Conservation (phyloP, 495 filamentous ascomycete genomes). For the Penicilliopsis zonata region DNA sequence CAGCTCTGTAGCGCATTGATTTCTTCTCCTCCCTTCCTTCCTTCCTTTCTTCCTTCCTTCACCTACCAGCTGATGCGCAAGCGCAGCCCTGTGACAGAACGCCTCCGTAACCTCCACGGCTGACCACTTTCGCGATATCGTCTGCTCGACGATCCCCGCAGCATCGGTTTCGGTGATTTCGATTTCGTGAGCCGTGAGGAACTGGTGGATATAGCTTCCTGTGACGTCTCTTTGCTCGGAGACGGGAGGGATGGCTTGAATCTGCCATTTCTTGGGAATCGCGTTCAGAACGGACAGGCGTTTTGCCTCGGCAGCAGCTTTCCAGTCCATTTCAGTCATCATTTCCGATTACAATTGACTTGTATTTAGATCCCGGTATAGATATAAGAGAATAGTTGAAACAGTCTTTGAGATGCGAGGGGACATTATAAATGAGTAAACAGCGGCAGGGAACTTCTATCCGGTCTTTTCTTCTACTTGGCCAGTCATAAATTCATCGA, state of each 20-base stretch:
- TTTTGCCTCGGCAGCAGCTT: constrained; percentile 34
- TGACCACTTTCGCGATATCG: constrained; percentile 31
- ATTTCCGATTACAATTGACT: constrained; percentile 4
- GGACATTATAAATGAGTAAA: too few species aligned
- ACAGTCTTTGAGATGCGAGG: too few species aligned
- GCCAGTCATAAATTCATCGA: too few species aligned
- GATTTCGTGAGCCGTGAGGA: constrained; percentile 40
- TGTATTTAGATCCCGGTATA: too few species aligned
- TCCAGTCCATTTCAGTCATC: constrained; percentile 20
- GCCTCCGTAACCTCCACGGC: constrained; percentile 40
- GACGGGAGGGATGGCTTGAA: constrained; percentile 34
- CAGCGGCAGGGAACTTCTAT: too few species aligned
- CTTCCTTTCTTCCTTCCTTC: too few species aligned
- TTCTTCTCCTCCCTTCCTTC: too few species aligned
- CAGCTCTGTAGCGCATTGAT: too few species aligned
- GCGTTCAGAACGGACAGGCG: constrained; percentile 36
- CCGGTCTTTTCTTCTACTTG: too few species aligned
- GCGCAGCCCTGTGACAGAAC: constrained; percentile 43
- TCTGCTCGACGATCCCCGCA: constrained; percentile 33
- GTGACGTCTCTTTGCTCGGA: constrained; percentile 51
- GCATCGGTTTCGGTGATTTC: constrained; percentile 45
- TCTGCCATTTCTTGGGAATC: constrained; percentile 47
- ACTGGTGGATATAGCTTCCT: constrained; percentile 44
- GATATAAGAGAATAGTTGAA: too few species aligned
- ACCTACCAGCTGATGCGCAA: constrained; percentile 44